These are phyloP conservation scores for Amphirosellinia nigrospora DNA, from an alignment of 495 filamentous ascomycete species.

Conservation along the genomic window DNA sequence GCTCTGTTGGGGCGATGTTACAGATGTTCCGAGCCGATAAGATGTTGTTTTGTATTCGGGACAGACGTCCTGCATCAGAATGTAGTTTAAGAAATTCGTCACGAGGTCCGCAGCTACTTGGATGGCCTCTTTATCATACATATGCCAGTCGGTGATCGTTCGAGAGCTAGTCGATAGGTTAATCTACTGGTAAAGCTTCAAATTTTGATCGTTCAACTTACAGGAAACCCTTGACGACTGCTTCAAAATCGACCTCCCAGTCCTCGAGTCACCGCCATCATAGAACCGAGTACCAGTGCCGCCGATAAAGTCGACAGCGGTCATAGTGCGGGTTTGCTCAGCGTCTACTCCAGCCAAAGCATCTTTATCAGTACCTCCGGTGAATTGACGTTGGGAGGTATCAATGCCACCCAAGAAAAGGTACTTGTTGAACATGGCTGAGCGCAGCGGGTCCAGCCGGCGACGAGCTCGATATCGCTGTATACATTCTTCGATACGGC, in stretches of 20 bases:
- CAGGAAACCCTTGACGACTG: constrained; percentile 79
- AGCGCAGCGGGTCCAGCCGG: constrained; percentile 67
- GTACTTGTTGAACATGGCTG: constrained; percentile 76
- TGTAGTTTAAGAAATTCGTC: constrained; percentile 87
- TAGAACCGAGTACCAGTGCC: constrained; percentile 49
- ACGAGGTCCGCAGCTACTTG: constrained; percentile 56
- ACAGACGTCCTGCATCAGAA: constrained; percentile 82
- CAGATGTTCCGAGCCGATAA: constrained; percentile 70
- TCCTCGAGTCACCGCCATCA: constrained; percentile 50
- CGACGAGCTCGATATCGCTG: constrained; percentile 78
- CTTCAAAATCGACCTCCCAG: constrained; percentile 83
- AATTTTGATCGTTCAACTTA: constrained; percentile 43
- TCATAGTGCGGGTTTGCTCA: constrained; percentile 66
- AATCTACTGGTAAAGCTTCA: neutral
- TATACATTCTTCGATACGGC: constrained; percentile 85
- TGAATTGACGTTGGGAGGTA: constrained; percentile 68
- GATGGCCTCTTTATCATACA: constrained; percentile 39
- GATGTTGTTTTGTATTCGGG: constrained; percentile 75
- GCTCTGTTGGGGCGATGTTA: constrained; percentile 68
- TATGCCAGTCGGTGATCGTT: constrained; percentile 29
- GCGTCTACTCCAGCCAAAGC: constrained; percentile 59
- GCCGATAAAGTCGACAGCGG: constrained; percentile 64
- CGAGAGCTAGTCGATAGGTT: constrained; percentile 47
- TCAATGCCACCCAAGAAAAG: constrained; percentile 85
- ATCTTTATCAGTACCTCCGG: constrained; percentile 59